Base-by-base conservation (phyloP, 2,329 filamentous ascomycete species). In the Alternaria sp. region DNA sequence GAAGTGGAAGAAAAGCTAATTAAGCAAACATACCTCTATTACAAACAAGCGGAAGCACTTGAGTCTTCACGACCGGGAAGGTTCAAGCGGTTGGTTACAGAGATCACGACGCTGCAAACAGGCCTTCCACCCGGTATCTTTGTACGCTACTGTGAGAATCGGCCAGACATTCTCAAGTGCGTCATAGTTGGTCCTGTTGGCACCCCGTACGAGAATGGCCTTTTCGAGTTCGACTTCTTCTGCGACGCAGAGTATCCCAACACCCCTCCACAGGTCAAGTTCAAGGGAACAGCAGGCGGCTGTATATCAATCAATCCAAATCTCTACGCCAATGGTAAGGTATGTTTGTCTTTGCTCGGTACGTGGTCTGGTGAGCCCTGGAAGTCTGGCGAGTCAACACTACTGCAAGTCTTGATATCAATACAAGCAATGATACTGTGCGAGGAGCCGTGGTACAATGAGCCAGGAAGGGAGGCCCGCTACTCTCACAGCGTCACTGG, bases 401-500 rank as follows among this genome's bases (percentile, higher is more conserved):
- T 85, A 3, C 73, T 85, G 4, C 83, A 84, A 61, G 72, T 85
- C 5, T 74, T 84, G 10, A 79, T 86, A n/a, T 84, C 82, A 28
- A 83, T 87, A 51, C 85, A 87, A 65, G 78, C 80, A 29, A 85
- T 87, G 84, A 81, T 87, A 21, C 79, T 87, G 46, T 84, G 80
- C 61, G 80, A 82, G 14, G 65, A 84, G 48, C 85, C 85, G 1
- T 83, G 77, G 68, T 82, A 80, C 76, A 87, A 86, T 67, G 84
- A 87, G 68, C 85, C 85, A 0, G 81, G 79, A 2, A 51, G 62
- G 11, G 69, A 73, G 11, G 76, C 23, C 24, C 42, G 28, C 7
- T 60, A 61, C 26, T 26, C 36, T 2, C 11, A 10, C 11, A 26
- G 40, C 10, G 3, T 10, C 56, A 33, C 42, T 17, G 31, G 5